Base-by-base conservation (phyloP, 2,329 filamentous ascomycete genomes). In the Dactylonectria estremocensis region DNA sequence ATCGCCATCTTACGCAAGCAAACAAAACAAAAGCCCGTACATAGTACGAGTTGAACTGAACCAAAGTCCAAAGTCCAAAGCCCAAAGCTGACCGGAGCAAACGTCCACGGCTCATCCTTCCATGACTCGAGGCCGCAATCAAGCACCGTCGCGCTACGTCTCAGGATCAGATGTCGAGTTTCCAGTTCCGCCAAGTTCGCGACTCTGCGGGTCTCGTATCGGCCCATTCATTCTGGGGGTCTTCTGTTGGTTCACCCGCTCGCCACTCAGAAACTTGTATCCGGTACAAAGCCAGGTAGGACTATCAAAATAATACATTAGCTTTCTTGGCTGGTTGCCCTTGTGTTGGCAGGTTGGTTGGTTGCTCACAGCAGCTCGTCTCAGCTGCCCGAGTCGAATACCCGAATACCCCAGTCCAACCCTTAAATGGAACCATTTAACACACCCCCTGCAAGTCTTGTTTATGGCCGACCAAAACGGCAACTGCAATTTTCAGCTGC, bases 81-180 rank as follows among this genome's bases (percentile, higher is more conserved):
- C 35, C 16, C 22, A 68, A 43, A 50, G 49, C 24, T 50, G 35
- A 33, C 24, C 56, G 54, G 61, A 53, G 62, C 59, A 48, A 37
- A 35, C 62, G 49, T 46, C 43, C 24, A 5, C 7, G 24, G 24
- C 24, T 28, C 24, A 28, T 28, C 24, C 24, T 50, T 57, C 40
- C 68, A 71, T 74, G 72, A 74, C 72, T 71, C 68, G 58, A 55
- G 52, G 50, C 66, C 58, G 46, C 49, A 31, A 53, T 53, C 59
- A 53, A 64, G 53, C 54, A 58, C 48, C 28, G n/a, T 60, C 43
- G 55, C 60, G 60, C 60, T 64, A 67, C 22, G 56, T 55, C 54
- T 62, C 61, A 70, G 61, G 61, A 64, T 71, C 64, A 67, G 64
- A 67, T 69, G 58, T 66, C 66, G 52, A 71, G 61, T 72, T 62